Percentiles rank a stretch among this genome's conserved stretches.
phyloP scores from a whole-genome alignment of 805 yeast genomes.

The Candida palmyrensis region DNA sequence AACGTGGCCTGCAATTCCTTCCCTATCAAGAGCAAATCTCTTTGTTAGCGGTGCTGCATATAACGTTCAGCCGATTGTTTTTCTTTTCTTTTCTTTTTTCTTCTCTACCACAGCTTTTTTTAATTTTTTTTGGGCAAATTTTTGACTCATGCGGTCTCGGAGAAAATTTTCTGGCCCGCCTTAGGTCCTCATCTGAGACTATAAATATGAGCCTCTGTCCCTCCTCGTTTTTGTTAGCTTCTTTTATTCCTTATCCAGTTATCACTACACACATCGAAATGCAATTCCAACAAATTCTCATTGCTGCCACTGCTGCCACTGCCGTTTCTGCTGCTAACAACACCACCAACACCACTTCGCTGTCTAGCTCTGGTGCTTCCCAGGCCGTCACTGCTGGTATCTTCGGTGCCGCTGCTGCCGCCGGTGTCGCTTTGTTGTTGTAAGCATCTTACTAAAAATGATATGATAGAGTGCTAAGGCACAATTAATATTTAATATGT shows the following conservation, averaged over 20 bases:
- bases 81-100: too few species aligned
- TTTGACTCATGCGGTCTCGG: conserved; percentile 2
- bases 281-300: conserved; percentile 69
- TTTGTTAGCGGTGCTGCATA: too few species aligned
- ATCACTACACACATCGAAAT: conserved; percentile 33
- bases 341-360: conserved; percentile 33
- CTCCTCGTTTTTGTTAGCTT: too few species aligned
- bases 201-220: too few species aligned
- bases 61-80: conserved; percentile 3
- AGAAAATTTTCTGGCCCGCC: conserved; percentile 3
- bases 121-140: background rate
- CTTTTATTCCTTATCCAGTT: too few species aligned
- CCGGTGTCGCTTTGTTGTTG: conserved; percentile 60
- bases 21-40: too few species aligned
- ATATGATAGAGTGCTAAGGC: conserved; percentile 4
- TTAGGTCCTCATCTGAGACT: conserved; percentile 2
- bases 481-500: conserved; percentile 2
- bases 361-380: conserved; percentile 43
- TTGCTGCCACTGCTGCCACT: conserved; percentile 66
- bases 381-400: conserved; percentile 66
- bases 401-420: conserved; percentile 80
- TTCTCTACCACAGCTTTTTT: background rate
- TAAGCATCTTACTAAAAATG: conserved; percentile 11
- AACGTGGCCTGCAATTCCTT: too few species aligned
- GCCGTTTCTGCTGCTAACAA: conserved; percentile 61